Evolutionary conservation across 2,329 filamentous ascomycete species (phyloP), one percentile per base, ranked within the genome.

Genomic region (Verticillium tricorpus): DNA sequence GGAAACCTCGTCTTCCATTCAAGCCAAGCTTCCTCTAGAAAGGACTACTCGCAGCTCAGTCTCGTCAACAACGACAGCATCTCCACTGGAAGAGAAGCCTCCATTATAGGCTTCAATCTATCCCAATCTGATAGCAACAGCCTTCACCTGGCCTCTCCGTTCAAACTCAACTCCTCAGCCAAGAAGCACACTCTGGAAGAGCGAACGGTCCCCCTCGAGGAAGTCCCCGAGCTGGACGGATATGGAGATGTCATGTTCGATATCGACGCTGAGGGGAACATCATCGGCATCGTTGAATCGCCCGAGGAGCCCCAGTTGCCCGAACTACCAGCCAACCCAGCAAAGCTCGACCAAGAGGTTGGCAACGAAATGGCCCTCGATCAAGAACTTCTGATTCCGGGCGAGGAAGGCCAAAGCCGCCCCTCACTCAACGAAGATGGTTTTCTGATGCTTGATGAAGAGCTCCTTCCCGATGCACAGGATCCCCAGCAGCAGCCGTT

Each of bases 231-330:
- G 2, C 67, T 78, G 31, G 73, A 72, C 9, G 67, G 71, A 5
- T 66, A 77, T 22, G 72, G 72, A 0, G 77, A 78, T 31, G 75
- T 81, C 66, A 78, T 77, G 2, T 73, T 85, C 31, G 76, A 79
- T n/a, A 79, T 85, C 59, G 82, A 84, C 63, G 77, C 72, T 28
- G 71, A 84, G 11, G 83, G 83, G 40, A 84, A 84, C 62, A 69
- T 85, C 39, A 66, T 82, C 50, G 74, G 74, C 28, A 65, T 77
- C 3, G 63, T 72, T 14, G 78, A 81, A 17, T 35, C 34, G 5
- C 15, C 45, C 5, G 69, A 76, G 19, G 78, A 82, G 56, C 73
- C 73, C 22, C 77, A 81, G 39, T 70, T 85, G 35, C 82, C 82
- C 3, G 45, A 25, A 11, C 45, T 52, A 4, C n/a, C 19, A 14